phyloP scores from a whole-genome alignment of 345 rosid species.

The Citrus reticulata region DNA sequence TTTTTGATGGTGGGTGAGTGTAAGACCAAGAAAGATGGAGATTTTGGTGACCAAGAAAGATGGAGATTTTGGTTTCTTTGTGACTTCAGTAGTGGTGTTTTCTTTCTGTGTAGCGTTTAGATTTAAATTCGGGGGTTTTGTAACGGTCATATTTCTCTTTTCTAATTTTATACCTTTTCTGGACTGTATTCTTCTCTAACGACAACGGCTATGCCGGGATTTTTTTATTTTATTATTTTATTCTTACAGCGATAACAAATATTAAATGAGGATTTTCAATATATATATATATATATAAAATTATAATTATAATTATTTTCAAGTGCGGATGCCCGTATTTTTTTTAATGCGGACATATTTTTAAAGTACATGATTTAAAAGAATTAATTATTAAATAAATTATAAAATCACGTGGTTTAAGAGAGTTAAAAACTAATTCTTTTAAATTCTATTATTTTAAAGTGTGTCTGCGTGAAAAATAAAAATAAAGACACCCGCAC shows the following conservation, averaged over 20 bases:
- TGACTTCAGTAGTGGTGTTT: background rate
- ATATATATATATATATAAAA: too few relatives aligned
- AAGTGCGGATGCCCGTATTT: accelerated
- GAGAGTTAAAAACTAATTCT: too few relatives aligned
- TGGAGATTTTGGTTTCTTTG: background rate
- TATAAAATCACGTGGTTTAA: too few relatives aligned
- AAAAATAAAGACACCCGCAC: accelerated
- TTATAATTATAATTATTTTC: too few relatives aligned
- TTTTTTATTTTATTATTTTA: background rate
- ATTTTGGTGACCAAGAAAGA: background rate
- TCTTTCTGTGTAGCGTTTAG: background rate
- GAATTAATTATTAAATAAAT: accelerated
- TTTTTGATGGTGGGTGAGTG: background rate
- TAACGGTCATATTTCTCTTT: constrained; percentile 52
- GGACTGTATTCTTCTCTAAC: constrained; percentile 24
- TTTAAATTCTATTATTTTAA: accelerated
- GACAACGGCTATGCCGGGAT: constrained; percentile 25
- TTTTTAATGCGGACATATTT: accelerated
- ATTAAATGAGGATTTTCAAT: background rate
- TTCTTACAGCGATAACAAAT: background rate
- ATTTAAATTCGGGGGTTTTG: constrained; percentile 22
- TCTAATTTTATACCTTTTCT: background rate
- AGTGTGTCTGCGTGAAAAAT: accelerated
- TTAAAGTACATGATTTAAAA: accelerated
- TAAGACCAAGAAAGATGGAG: background rate